Percentiles rank a stretch among this genome's conserved stretches.
Evolutionary conservation across 2,329 filamentous ascomycete genomes (phyloP).

Genomic region (Xylariaceae sp.): DNA sequence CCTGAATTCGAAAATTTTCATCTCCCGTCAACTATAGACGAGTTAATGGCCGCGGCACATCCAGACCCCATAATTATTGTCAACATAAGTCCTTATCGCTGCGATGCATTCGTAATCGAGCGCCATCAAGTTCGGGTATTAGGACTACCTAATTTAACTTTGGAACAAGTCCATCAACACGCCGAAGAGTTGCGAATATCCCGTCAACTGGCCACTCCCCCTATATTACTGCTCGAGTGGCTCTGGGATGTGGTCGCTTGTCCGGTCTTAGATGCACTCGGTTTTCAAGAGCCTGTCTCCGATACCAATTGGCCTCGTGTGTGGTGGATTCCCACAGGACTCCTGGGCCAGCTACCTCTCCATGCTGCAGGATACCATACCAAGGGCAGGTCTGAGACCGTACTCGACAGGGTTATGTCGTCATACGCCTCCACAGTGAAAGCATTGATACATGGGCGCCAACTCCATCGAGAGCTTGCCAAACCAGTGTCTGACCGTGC

Average conservation of each 20-base stretch:
- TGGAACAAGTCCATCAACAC: too few relatives aligned
- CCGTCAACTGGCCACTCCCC: too few relatives aligned
- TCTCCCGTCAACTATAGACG: background rate
- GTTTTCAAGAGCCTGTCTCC: too few relatives aligned
- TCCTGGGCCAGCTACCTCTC: too few relatives aligned
- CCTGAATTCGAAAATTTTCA: slow-evolving; percentile 15
- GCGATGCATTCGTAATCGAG: slow-evolving; percentile 20
- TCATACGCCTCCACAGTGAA: slow-evolving; percentile 47
- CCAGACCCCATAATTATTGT: slow-evolving; percentile 16
- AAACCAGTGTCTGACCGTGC: background rate
- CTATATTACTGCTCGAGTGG: too few relatives aligned
- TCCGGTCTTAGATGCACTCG: too few relatives aligned
- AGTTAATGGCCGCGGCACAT: slow-evolving; percentile 13
- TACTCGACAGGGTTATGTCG: slow-evolving; percentile 45
- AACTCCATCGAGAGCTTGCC: background rate
- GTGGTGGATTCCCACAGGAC: too few relatives aligned
- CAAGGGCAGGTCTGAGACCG: slow-evolving; percentile 9
- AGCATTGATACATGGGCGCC: slow-evolving; percentile 38
- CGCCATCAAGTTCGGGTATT: slow-evolving; percentile 21
- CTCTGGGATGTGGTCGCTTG: too few relatives aligned
- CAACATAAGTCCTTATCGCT: slow-evolving; percentile 15
- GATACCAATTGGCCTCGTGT: too few relatives aligned
- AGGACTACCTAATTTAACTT: background rate
- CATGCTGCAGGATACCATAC: slow-evolving; percentile 43
- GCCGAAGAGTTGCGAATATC: too few relatives aligned